Evolutionary conservation across 2,329 filamentous ascomycete species (phyloP).

Genomic region (Grosmannia huntii): DNA sequence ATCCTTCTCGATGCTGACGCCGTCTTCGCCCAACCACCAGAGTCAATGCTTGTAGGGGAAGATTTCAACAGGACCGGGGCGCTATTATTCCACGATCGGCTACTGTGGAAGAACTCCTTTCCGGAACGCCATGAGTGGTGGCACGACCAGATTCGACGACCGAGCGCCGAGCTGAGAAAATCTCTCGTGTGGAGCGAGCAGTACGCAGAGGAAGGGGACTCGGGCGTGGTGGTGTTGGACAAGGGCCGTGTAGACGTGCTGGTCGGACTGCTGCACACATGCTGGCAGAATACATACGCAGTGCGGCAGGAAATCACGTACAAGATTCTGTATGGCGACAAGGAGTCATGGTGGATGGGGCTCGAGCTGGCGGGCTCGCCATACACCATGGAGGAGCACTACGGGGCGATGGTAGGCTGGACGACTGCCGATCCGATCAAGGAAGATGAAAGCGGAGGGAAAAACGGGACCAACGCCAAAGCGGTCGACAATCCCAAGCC

Average conservation of each 20-base stretch:
- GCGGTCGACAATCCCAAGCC: not conserved
- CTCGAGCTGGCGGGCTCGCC: not conserved
- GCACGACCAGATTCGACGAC: conserved; percentile 5
- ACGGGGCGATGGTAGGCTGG: conserved; percentile 4
- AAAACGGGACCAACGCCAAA: not conserved
- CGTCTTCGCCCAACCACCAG: conserved; percentile 2
- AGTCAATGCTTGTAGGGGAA: not conserved
- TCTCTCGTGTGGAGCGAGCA: conserved; percentile 2
- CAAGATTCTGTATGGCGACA: conserved; percentile 2
- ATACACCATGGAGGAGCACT: conserved; percentile 1
- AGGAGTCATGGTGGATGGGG: conserved; percentile 5
- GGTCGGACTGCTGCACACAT: conserved; percentile 2
- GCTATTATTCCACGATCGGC: conserved; percentile 3
- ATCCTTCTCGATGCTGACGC: conserved; percentile 4
- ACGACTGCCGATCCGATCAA: not conserved
- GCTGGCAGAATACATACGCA: conserved; percentile 3
- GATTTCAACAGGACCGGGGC: not conserved
- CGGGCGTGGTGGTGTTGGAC: conserved; percentile 2
- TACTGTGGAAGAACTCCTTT: conserved; percentile 1
- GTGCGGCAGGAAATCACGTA: conserved; percentile 4
- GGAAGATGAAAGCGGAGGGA: not conserved
- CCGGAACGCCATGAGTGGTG: conserved; percentile 1
- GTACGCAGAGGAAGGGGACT: conserved; percentile 3
- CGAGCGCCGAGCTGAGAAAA: not conserved
- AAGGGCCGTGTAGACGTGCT: conserved; percentile 1